These are phyloP conservation scores for Pythium phragmiticola DNA, from an alignment of 352 stramenopile species.

Conservation along the genomic window DNA sequence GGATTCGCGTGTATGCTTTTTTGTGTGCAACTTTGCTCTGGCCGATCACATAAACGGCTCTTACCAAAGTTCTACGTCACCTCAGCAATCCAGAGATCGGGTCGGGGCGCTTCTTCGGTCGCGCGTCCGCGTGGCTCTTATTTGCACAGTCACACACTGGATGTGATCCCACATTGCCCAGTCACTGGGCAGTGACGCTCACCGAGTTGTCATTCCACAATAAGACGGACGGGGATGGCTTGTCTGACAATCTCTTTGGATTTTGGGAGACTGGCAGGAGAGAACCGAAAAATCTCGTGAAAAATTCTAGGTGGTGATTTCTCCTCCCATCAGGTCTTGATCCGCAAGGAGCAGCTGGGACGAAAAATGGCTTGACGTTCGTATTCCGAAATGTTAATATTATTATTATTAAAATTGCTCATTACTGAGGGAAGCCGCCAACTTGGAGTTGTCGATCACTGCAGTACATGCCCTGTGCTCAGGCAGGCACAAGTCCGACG, in stretches of 20 bases:
- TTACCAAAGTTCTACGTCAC: neutral
- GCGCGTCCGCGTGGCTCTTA: neutral
- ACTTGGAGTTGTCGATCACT: too few species aligned
- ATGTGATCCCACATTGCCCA: too few species aligned
- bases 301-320: neutral
- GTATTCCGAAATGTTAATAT: too few species aligned
- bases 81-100: neutral
- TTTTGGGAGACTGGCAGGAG: neutral
- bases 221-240: neutral
- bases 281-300: neutral
- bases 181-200: neutral
- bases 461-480: neutral
- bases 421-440: too few species aligned
- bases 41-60: neutral
- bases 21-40: neutral
- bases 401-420: too few species aligned
- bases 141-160: too few species aligned
- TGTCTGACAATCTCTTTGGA: neutral
- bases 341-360: too few species aligned
- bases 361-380: too few species aligned
- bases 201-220: neutral
- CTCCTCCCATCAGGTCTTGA: neutral
- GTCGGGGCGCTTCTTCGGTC: neutral
- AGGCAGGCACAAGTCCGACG: neutral
- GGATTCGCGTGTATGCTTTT: neutral